Evolutionary conservation across 1,284 basidiomycete species (phyloP).

Genomic region (Puccinia sorghi): DNA sequence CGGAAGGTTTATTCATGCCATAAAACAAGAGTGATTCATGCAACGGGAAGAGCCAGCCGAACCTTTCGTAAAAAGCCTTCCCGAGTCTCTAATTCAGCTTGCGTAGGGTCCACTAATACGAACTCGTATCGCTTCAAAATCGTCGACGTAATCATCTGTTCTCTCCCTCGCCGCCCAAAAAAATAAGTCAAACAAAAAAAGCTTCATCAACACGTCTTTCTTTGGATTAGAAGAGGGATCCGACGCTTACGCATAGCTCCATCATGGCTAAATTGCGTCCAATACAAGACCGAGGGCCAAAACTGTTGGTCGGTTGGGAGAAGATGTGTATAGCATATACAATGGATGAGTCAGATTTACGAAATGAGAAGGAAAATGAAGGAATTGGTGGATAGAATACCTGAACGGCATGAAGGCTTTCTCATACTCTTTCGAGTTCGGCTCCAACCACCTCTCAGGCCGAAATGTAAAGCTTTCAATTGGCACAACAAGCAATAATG

Average conservation of each 20-base stretch:
- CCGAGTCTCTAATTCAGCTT: slow-evolving; percentile 33
- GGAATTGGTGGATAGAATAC: not conserved
- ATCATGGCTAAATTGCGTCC: slow-evolving; percentile 42
- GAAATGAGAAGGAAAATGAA: not conserved
- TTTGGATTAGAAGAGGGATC: too few relatives aligned
- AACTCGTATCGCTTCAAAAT: slow-evolving; percentile 40
- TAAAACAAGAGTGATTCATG: not conserved
- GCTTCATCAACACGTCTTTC: too few relatives aligned
- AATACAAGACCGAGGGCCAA: slow-evolving; percentile 42
- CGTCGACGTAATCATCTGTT: slow-evolving; percentile 37
- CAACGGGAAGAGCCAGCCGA: not conserved
- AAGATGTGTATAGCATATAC: not conserved
- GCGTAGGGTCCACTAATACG: slow-evolving; percentile 11
- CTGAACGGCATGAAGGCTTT: slow-evolving; percentile 40
- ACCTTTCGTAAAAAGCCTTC: slow-evolving; percentile 46
- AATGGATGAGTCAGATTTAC: not conserved
- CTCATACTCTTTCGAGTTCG: slow-evolving; percentile 28
- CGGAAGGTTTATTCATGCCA: not conserved
- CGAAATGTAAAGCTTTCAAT: slow-evolving; percentile 15
- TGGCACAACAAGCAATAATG: not conserved
- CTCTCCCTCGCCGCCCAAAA: not conserved
- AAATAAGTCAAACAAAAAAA: not conserved
- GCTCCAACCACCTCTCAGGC: slow-evolving; percentile 41
- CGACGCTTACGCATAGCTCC: slow-evolving; percentile 17
- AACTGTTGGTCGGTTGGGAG: not conserved